Conservation (phyloP, 2,329 filamentous ascomycete genomes). For the Plectosphaerella sp. region DNA sequence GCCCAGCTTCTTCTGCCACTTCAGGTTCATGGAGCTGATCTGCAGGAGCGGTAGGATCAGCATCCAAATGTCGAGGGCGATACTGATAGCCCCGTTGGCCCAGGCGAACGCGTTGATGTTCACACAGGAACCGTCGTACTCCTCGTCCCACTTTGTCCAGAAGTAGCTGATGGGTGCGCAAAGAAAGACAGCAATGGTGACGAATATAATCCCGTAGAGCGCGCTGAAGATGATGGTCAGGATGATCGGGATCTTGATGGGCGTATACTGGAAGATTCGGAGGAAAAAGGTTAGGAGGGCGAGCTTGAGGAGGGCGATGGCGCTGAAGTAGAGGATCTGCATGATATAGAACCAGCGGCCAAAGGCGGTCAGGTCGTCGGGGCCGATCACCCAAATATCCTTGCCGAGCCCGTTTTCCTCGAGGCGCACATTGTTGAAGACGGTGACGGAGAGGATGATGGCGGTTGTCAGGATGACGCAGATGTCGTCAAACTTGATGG, state of each 20-base stretch:
- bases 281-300: slow-evolving; percentile 37
- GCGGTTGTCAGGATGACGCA: too few relatives aligned
- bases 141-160: slow-evolving; percentile 36
- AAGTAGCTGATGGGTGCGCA: slow-evolving; percentile 33
- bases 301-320: slow-evolving; percentile 32
- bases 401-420: slow-evolving; percentile 21
- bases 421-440: slow-evolving; percentile 17
- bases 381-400: slow-evolving; percentile 26
- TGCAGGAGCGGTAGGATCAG: slow-evolving; percentile 34
- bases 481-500: too few relatives aligned
- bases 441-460: slow-evolving; percentile 12
- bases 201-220: slow-evolving; percentile 23
- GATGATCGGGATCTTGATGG: slow-evolving; percentile 25
- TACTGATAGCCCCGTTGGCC: slow-evolving; percentile 35
- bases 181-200: slow-evolving; percentile 27
- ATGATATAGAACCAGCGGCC: slow-evolving; percentile 24
- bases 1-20: slow-evolving; percentile 36
- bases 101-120: slow-evolving; percentile 34
- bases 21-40: slow-evolving; percentile 25
- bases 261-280: slow-evolving; percentile 31
- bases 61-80: slow-evolving; percentile 37
- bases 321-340: slow-evolving; percentile 32
- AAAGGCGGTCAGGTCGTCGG: slow-evolving; percentile 17
- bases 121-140: slow-evolving; percentile 33
- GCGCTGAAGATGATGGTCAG: slow-evolving; percentile 24